A percentile compares a stretch with the other conserved stretches of the same genome.
These are phyloP conservation scores for Hypsizygus marmoreus DNA, from an alignment of 768 basidiomycete species.

Conservation along the genomic window DNA sequence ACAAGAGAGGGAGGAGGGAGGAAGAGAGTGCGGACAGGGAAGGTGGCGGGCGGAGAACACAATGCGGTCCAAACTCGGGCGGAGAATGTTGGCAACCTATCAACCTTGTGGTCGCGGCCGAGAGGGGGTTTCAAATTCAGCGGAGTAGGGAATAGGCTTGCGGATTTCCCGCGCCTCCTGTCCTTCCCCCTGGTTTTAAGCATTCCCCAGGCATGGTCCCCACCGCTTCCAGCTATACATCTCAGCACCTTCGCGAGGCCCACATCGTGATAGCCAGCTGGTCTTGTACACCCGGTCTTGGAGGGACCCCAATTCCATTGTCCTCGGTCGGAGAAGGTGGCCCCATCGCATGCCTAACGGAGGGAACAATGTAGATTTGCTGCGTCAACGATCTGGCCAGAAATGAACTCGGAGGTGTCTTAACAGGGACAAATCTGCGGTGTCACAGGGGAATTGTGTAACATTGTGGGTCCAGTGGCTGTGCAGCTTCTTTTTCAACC, in stretches of 20 bases:
- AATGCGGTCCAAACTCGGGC: conserved; percentile 11
- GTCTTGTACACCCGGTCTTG: not conserved
- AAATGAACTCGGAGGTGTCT: no score
- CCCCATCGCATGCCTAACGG: conserved; percentile 13
- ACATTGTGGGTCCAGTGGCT: conserved; percentile 48
- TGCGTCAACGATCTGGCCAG: no score
- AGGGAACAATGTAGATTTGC: conserved; percentile 33
- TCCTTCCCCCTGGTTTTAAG: conserved; percentile 18
- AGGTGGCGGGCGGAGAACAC: conserved; percentile 14
- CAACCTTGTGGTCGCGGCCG: no score
- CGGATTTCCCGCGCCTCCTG: conserved; percentile 39
- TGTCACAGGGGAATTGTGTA: conserved; percentile 34
- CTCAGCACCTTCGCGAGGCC: not conserved
- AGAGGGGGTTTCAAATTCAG: conserved; percentile 37
- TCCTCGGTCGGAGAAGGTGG: conserved; percentile 16
- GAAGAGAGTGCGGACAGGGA: conserved; percentile 13
- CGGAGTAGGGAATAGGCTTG: conserved; percentile 32
- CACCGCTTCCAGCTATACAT: conserved; percentile 5
- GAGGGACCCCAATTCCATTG: conserved; percentile 20
- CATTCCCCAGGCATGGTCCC: conserved; percentile 7
- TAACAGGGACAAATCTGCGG: no score
- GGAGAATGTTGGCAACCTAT: conserved; percentile 15
- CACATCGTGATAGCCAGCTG: not conserved
- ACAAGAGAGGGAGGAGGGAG: not conserved
- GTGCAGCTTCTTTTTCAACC: conserved; percentile 26